Evolutionary conservation across 352 stramenopile species (phyloP), one percentile per base, ranked within the genome.

Genomic region (Pythium diclinum): DNA sequence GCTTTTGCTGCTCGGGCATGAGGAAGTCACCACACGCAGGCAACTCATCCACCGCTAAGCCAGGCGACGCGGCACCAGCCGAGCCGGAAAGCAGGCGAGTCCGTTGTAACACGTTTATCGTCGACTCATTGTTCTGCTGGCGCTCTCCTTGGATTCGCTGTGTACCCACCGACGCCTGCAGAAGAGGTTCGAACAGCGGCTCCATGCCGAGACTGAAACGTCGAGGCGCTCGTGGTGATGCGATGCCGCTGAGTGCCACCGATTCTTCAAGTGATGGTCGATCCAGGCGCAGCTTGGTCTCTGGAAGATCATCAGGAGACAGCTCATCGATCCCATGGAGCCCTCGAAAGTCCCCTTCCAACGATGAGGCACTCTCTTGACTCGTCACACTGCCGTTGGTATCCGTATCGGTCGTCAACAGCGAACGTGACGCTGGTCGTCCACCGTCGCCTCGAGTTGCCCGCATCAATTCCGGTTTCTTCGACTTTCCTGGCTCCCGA

Each of bases 151-250:
- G 61, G 28, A 91, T 61, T 17, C 82, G 75, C 49, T 94, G 85
- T 0, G 81, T 91, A 32, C 85, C 85, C 30, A 89, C 83, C 0
- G 81, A 72, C 1, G 76, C 72, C 11, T 91, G 81, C 17, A 94
- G 54, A 8, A 94, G 68, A 36, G 85, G 83, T 52, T 94, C 85
- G 56, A 89, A 94, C 13, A 94, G 57, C 17, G 85, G 83, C 62
- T 94, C 85, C 59, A 94, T 83, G 3, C 67, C 83, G 44, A 89
- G 73, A 11, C 67, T 72, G 67, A 77, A 89, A 42, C 79, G 85
- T 13, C 55, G 46, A 1, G 56, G 62, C n/a, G n/a, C 28, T 33
- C 63, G 76, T 4, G 76, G 73, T 2, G 63, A 69, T 19, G 51
- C 55, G 2, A 63, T 63, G 1, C 33, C 25, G n/a, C 10, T 56